Percentiles rank a stretch among this genome's conserved stretches.
These are phyloP conservation scores for Phaeoacremonium minimum DNA, from an alignment of 2,329 filamentous ascomycete genomes.

Conservation along the genomic window DNA sequence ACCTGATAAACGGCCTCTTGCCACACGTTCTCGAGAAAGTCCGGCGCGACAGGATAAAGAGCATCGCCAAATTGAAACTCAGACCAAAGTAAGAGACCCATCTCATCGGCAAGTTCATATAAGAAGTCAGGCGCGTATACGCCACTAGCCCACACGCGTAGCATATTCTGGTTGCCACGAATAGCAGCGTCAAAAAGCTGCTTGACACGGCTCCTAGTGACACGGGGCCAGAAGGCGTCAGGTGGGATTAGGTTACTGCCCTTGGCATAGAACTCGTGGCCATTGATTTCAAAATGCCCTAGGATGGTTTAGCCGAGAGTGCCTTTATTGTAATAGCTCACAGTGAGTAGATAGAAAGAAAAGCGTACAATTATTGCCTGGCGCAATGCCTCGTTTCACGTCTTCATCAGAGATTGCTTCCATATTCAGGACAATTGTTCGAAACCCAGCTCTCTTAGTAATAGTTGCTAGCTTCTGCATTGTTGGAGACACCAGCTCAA, in stretches of 20 bases:
- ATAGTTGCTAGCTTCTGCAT: conserved; percentile 34
- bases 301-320: conserved; percentile 24
- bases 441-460: conserved; percentile 54
- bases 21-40: conserved; percentile 50
- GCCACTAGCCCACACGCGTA: conserved; percentile 58
- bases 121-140: conserved; percentile 58
- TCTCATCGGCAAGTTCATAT: conserved; percentile 58
- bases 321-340: neutral
- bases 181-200: conserved; percentile 50
- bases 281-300: conserved; percentile 65
- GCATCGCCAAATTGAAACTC: conserved; percentile 61
- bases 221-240: conserved; percentile 58
- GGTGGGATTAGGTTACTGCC: conserved; percentile 61
- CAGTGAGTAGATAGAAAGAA: neutral
- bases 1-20: conserved; percentile 57
- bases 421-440: conserved; percentile 57
- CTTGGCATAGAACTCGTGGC: conserved; percentile 59
- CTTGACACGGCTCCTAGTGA: conserved; percentile 45
- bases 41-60: conserved; percentile 49
- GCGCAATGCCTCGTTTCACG: conserved; percentile 42
- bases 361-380: conserved; percentile 18
- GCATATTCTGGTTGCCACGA: conserved; percentile 59
- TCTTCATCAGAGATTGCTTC: conserved; percentile 49
- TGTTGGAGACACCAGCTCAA: conserved; percentile 33
- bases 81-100: conserved; percentile 57